Evolutionary conservation across 2,329 filamentous ascomycete species (phyloP), one percentile per base, ranked within the genome.

Genomic region (Pseudomassariella vexata): DNA sequence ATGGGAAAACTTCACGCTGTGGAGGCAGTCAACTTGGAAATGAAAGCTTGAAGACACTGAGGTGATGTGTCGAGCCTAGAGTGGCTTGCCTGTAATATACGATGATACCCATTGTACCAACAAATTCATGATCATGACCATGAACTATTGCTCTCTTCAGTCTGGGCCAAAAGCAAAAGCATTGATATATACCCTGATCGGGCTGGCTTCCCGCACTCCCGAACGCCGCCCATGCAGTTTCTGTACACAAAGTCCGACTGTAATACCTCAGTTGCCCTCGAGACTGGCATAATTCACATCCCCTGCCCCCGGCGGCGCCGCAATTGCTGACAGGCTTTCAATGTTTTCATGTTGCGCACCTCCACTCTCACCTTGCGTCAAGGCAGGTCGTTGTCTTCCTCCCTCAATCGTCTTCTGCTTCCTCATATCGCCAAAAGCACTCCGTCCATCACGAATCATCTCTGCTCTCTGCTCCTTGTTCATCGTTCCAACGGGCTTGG

Each of bases 401-500:
- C 47, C 54, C 38, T 53, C 52, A 15, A 59, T 49, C 0, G 53
- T 49, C 40, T 46, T 57, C 19, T 47, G 53, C 39, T 42, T 29
- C 56, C 53, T 23, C 53, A 57, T 36, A 60, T 61, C 49, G 57
- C 66, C 40, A 40, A 71, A 76, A 2, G 73, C 71, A 11, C 71
- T 69, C 28, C 85, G 66, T 3, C 84, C 90, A 49, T 94, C 87
- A 21, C 80, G 76, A 15, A 89, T 79, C 66, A 94, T 87, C 50
- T 83, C 76, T 44, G 82, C 70, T 25, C 90, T 75, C 56, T 94
- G 76, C 34, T 95, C 88, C 40, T 82, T 82, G 42, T 94, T 85
- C 79, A 96, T 84, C 16, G 78, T 94, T 35, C 95, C 92, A 35
- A 98, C 71, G 2, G 90, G 83, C 64, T 88, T 92, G 11, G 94